Conservation (phyloP, 2,329 filamentous ascomycete species). For the Mycocentrospora acerina region DNA sequence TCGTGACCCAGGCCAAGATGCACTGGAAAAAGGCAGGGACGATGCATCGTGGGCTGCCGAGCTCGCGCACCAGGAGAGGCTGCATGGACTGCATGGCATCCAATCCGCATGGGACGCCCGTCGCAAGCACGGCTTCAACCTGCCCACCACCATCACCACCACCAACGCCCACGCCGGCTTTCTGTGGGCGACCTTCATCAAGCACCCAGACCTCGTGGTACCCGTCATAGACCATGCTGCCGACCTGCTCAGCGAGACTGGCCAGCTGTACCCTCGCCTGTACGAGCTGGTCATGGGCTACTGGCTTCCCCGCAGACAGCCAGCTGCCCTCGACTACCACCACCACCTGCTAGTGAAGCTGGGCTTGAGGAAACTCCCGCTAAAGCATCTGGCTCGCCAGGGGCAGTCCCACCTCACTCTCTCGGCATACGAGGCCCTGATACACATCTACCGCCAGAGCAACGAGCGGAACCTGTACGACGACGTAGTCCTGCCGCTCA, state of each 20-base stretch:
- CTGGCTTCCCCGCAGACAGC: constrained; percentile 28
- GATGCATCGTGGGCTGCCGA: constrained; percentile 44
- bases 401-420: constrained; percentile 8
- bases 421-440: constrained; percentile 28
- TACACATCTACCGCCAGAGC: constrained; percentile 43
- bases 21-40: not conserved
- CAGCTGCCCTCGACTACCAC: constrained; percentile 27
- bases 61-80: constrained; percentile 44
- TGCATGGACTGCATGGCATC: constrained; percentile 46
- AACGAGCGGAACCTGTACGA: constrained; percentile 46
- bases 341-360: constrained; percentile 27
- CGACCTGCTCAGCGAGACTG: constrained; percentile 43
- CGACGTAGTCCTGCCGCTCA: constrained; percentile 38
- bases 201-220: constrained; percentile 36
- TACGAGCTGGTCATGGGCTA: constrained; percentile 50
- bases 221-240: constrained; percentile 46
- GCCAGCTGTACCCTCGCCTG: constrained; percentile 38
- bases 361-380: constrained; percentile 24
- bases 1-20: not conserved
- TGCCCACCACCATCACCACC: constrained; percentile 42
- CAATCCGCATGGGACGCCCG: constrained; percentile 46
- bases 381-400: constrained; percentile 19
- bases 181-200: constrained; percentile 51
- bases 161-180: constrained; percentile 41
- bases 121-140: constrained; percentile 38